Percentiles rank a stretch among this genome's conserved stretches.
Evolutionary conservation across 2,329 filamentous ascomycete species (phyloP).

Genomic region (Bipolaris victoriae): DNA sequence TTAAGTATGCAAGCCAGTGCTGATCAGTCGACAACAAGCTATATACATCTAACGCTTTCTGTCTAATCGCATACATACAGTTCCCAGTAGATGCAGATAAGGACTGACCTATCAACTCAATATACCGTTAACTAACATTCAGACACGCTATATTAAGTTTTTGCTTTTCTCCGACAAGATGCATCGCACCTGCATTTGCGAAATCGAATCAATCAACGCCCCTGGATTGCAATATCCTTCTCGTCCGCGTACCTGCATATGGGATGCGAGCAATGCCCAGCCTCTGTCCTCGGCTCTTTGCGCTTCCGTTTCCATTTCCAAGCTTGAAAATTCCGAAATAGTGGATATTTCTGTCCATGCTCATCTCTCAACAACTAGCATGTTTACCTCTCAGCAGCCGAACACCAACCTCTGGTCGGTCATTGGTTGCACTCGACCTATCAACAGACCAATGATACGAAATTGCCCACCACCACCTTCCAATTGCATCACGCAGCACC

Average conservation of each 20-base stretch:
- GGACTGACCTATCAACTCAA: no score
- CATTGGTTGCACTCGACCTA: slow-evolving; percentile 35
- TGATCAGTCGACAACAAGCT: no score
- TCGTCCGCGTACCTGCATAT: neutral
- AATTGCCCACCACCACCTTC: slow-evolving; percentile 28
- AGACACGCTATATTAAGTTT: no score
- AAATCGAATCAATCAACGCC: no score
- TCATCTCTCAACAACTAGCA: slow-evolving; percentile 18
- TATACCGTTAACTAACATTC: no score
- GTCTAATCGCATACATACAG: no score
- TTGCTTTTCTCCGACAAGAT: no score
- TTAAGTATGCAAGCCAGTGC: no score
- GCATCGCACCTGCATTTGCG: no score
- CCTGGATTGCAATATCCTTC: no score
- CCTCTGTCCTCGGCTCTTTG: neutral
- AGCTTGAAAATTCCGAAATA: slow-evolving; percentile 27
- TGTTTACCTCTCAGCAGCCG: slow-evolving; percentile 14
- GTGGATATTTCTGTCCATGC: slow-evolving; percentile 27
- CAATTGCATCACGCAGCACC: slow-evolving; percentile 37
- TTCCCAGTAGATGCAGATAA: no score
- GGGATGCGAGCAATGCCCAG: neutral
- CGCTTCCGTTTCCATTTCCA: neutral
- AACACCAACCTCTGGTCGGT: slow-evolving; percentile 21
- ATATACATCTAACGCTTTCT: no score
- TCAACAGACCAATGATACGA: slow-evolving; percentile 37